phyloP scores from a whole-genome alignment of 2,329 filamentous ascomycete species.

The Thermothelomyces thermophilus region DNA sequence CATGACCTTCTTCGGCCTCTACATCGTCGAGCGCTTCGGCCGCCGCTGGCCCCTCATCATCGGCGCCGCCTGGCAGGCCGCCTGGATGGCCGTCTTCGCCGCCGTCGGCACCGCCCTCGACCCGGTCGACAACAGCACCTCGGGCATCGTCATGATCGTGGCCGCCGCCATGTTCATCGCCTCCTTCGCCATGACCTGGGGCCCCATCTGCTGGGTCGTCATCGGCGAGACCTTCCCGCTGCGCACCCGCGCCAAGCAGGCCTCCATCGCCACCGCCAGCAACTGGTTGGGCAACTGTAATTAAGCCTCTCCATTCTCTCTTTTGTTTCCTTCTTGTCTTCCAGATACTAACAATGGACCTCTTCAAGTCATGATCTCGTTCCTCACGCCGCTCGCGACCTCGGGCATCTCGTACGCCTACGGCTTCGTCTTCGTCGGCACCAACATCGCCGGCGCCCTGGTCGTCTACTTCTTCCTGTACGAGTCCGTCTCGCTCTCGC shows the following conservation, averaged over 20 bases:
- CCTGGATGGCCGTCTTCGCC: slow-evolving; percentile 60
- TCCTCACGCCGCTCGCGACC: slow-evolving; percentile 64
- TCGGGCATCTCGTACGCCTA: slow-evolving; percentile 54
- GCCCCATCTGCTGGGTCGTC: slow-evolving; percentile 62
- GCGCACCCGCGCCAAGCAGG: slow-evolving; percentile 48
- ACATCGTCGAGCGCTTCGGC: slow-evolving; percentile 60
- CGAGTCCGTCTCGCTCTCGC: slow-evolving; percentile 45
- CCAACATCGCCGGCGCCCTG: slow-evolving; percentile 49
- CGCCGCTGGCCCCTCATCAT: slow-evolving; percentile 61
- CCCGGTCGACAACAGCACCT: slow-evolving; percentile 37
- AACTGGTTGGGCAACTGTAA: slow-evolving; percentile 54
- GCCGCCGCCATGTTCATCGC: slow-evolving; percentile 69
- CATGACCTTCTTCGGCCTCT: slow-evolving; percentile 61
- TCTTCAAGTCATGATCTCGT: slow-evolving; percentile 38
- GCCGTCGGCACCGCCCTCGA: slow-evolving; percentile 42
- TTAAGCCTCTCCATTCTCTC: slow-evolving; percentile 28
- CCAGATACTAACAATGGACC: slow-evolving; percentile 5
- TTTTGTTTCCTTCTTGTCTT: neutral
- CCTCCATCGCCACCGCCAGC: slow-evolving; percentile 45
- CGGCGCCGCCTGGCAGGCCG: slow-evolving; percentile 61
- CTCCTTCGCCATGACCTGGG: slow-evolving; percentile 64
- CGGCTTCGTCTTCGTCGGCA: slow-evolving; percentile 59
- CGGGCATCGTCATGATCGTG: slow-evolving; percentile 64
- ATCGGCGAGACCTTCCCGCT: slow-evolving; percentile 60
- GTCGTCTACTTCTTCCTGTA: slow-evolving; percentile 62